These are phyloP conservation scores for Pleurotus pulmonarius DNA, from an alignment of 768 basidiomycete species.

Conservation along the genomic window DNA sequence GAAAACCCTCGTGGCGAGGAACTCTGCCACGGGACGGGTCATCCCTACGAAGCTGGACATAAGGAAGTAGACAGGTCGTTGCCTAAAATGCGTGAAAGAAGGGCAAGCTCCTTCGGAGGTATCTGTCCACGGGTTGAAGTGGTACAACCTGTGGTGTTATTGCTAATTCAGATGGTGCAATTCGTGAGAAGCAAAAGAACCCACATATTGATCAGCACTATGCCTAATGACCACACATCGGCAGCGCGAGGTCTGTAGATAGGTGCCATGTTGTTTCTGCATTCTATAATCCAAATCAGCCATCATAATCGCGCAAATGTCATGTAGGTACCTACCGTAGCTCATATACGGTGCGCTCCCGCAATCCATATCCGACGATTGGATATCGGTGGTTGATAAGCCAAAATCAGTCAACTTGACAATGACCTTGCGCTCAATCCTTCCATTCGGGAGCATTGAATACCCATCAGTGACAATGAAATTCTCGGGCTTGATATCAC, in stretches of 20 bases:
- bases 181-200: constrained; percentile 21
- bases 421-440: constrained; percentile 79
- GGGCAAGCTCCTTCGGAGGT: constrained; percentile 76
- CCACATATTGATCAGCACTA: constrained; percentile 97
- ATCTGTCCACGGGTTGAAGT: constrained; percentile 98
- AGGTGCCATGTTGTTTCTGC: constrained; percentile 95
- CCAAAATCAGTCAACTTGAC: constrained; percentile 99
- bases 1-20: constrained; percentile 82
- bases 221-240: constrained; percentile 98
- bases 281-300: constrained; percentile 54
- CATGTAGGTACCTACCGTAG: constrained; percentile 59
- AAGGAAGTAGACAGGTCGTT: constrained; percentile 81
- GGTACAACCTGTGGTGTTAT: constrained; percentile 73
- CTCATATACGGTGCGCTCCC: constrained; percentile 99
- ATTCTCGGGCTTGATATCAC: constrained; percentile 99
- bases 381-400: constrained; percentile 82
- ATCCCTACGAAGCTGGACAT: constrained; percentile 88
- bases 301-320: constrained; percentile 7
- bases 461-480: constrained; percentile 90
- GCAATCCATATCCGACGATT: constrained; percentile 96
- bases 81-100: constrained; percentile 79
- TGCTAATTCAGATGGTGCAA: neutral
- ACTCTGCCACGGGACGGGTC: constrained; percentile 82
- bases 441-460: constrained; percentile 47
- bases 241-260: constrained; percentile 93